A percentile compares a stretch with the other conserved stretches of the same genome.
Evolutionary conservation across 2,329 filamentous ascomycete genomes (phyloP).

Genomic region (Lasiodiplodia hormozganensis): DNA sequence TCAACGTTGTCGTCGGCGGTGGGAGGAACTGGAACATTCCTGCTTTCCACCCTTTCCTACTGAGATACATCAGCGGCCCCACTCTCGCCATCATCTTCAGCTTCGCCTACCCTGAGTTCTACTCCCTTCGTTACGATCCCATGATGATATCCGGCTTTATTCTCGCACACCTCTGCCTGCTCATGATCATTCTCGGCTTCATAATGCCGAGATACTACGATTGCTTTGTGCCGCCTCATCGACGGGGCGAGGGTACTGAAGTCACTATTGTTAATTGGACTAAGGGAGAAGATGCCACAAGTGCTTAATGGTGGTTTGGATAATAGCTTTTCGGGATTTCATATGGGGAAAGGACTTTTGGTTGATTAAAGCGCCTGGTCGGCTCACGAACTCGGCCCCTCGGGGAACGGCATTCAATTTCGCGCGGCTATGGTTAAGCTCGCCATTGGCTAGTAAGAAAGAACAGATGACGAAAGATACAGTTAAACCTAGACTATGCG

Average conservation of each 20-base stretch:
- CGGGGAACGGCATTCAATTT: too few species aligned
- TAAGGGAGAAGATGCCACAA: conserved; percentile 38
- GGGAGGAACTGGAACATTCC: conserved; percentile 66
- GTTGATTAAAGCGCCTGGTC: too few species aligned
- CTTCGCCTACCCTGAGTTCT: conserved; percentile 45
- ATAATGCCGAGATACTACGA: conserved; percentile 63
- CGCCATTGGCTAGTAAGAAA: too few species aligned
- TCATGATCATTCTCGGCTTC: conserved; percentile 57
- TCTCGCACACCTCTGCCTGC: conserved; percentile 47
- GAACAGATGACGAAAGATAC: too few species aligned
- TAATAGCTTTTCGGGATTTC: background rate
- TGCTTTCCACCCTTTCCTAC: conserved; percentile 57
- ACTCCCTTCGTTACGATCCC: conserved; percentile 41
- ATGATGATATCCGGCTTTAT: conserved; percentile 47
- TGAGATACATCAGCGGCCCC: conserved; percentile 46
- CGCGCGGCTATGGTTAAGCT: too few species aligned
- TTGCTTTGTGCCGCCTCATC: conserved; percentile 57
- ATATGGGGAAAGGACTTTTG: too few species aligned
- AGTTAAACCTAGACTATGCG: too few species aligned
- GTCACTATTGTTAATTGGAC: conserved; percentile 38
- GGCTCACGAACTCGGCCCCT: too few species aligned
- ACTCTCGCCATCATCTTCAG: conserved; percentile 45
- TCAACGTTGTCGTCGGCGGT: conserved; percentile 61
- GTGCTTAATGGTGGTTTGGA: background rate
- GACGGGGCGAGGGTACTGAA: conserved; percentile 55